Conservation (phyloP, 1,139 yeast species). For the Scheffersomyces stambukii region DNA sequence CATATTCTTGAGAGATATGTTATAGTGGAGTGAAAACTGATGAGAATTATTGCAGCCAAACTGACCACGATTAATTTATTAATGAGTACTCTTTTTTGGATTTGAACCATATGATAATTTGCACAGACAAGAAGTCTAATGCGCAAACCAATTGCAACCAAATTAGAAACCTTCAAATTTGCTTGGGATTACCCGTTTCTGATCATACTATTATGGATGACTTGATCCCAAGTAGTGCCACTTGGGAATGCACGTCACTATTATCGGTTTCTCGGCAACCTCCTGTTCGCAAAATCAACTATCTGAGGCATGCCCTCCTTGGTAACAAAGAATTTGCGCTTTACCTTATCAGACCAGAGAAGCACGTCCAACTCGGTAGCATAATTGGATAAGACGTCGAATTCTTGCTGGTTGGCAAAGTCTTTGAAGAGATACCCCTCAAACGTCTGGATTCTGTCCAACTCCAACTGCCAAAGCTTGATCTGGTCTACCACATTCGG, state of each 20-base stretch:
- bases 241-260: too few species aligned
- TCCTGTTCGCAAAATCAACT: conserved; percentile 78
- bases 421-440: conserved; percentile 89
- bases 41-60: too few species aligned
- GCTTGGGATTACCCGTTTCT: too few species aligned
- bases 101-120: too few species aligned
- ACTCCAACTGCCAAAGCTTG: conserved; percentile 90
- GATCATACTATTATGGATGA: too few species aligned
- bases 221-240: too few species aligned
- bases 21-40: too few species aligned
- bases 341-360: conserved; percentile 74
- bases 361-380: conserved; percentile 90
- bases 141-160: not conserved
- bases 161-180: too few species aligned
- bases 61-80: too few species aligned
- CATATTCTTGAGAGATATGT: too few species aligned
- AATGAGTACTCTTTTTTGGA: too few species aligned
- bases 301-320: conserved; percentile 87
- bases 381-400: conserved; percentile 64
- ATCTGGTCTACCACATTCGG: conserved; percentile 97
- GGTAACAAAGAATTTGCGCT: conserved; percentile 73
- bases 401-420: conserved; percentile 75
- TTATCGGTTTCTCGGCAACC: too few species aligned
- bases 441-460: conserved; percentile 85
- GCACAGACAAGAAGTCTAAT: not conserved